A percentile compares a stretch with the other conserved stretches of the same genome.
These are phyloP conservation scores for Pneumocystis jirovecii DNA, from an alignment of 1,139 yeast species.

Conservation along the genomic window DNA sequence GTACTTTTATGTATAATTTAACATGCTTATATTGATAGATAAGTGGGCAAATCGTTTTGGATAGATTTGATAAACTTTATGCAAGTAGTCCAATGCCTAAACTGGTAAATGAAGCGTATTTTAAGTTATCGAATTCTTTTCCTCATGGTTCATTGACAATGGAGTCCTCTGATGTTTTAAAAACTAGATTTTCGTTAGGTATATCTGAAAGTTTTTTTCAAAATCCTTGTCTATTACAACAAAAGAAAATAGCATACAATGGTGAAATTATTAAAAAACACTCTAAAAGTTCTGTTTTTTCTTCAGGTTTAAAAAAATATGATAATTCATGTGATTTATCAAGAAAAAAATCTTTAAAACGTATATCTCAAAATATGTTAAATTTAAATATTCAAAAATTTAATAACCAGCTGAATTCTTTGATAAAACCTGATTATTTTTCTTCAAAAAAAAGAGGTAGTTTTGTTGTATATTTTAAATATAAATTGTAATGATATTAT, in stretches of 20 bases:
- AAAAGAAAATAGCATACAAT: background rate
- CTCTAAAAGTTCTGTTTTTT: background rate
- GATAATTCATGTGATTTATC: background rate
- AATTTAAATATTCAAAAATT: background rate
- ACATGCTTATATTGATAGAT: background rate
- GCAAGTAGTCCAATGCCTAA: slow-evolving; percentile 1
- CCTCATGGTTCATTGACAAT: background rate
- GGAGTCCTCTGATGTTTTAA: background rate
- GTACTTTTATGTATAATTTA: background rate
- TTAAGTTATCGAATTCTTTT: background rate
- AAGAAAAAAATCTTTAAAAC: background rate
- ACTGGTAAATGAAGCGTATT: background rate
- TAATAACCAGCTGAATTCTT: background rate
- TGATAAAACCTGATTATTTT: background rate
- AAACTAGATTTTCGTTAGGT: background rate
- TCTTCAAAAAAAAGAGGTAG: background rate
- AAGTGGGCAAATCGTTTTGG: background rate
- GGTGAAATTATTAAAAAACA: background rate
- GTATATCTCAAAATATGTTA: background rate
- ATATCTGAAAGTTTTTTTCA: background rate
- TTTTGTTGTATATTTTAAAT: background rate
- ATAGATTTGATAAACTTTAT: background rate
- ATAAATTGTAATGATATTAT: background rate
- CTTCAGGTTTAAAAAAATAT: background rate
- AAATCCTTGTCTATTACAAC: background rate